A percentile compares a stretch with the other conserved stretches of the same genome.
Evolutionary conservation across 2,329 filamentous ascomycete species (phyloP).

Genomic region (Seiridium unicorne): DNA sequence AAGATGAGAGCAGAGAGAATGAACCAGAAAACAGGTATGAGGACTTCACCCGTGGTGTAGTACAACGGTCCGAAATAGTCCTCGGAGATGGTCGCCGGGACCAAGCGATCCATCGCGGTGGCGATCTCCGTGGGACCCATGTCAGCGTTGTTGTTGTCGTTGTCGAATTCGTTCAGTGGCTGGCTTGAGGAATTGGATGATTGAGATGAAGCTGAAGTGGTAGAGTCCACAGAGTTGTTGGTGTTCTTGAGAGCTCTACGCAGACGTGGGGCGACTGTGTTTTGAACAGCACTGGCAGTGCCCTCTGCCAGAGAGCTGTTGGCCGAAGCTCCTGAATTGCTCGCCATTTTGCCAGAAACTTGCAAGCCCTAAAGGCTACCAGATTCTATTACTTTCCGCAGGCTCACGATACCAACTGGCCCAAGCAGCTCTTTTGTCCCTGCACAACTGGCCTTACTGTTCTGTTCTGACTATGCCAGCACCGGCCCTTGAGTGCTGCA

Average conservation of each 20-base stretch:
- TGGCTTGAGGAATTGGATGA: neutral
- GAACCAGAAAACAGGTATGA: neutral
- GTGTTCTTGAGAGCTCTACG: neutral
- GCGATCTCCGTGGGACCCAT: neutral
- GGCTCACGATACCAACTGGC: no score
- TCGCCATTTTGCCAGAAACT: neutral
- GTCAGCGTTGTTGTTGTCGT: neutral
- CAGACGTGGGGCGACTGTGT: neutral
- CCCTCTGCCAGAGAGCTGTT: neutral
- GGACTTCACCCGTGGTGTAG: neutral
- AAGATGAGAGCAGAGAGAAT: neutral
- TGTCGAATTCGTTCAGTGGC: neutral
- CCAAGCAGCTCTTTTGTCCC: neutral
- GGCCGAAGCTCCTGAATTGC: neutral
- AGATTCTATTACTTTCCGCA: no score
- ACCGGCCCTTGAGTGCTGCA: no score
- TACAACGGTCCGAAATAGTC: neutral
- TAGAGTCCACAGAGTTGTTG: neutral
- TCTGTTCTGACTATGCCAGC: no score
- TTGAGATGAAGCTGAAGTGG: neutral
- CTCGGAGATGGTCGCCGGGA: neutral
- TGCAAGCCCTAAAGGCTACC: neutral
- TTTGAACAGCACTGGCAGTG: neutral
- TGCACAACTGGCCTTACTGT: no score
- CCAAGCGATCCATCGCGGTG: neutral